These are phyloP conservation scores for Mucuna pruriens DNA, from an alignment of 306 rosid genomes.

Conservation along the genomic window DNA sequence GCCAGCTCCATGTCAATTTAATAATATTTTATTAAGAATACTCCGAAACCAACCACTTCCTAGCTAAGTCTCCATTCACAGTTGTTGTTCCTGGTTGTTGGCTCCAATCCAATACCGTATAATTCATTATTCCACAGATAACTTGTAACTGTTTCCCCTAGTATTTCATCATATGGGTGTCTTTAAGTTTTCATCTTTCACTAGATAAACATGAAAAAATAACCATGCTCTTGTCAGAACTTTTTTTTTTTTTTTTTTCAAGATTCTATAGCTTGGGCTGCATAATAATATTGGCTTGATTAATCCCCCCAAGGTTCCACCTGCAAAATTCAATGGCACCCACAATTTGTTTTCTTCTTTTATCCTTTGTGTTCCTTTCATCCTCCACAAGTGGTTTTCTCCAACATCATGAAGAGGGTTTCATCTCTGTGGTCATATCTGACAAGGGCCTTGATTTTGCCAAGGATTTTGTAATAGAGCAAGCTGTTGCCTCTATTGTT, in stretches of 20 bases:
- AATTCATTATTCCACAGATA: neutral
- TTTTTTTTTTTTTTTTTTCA: neutral
- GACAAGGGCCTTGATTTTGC: constrained; percentile 81
- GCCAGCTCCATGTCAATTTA: constrained; percentile 20
- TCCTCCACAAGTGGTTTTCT: constrained; percentile 35
- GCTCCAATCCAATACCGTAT: neutral
- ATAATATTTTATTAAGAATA: neutral
- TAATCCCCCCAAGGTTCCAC: constrained; percentile 46
- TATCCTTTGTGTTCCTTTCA: constrained; percentile 45
- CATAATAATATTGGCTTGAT: constrained; percentile 23
- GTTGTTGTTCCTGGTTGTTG: constrained; percentile 20
- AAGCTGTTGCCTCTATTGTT: constrained; percentile 63
- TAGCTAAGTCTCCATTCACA: neutral
- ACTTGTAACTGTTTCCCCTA: neutral
- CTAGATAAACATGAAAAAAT: neutral
- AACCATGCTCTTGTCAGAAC: constrained; percentile 1
- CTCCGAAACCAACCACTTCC: constrained; percentile 28
- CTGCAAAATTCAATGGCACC: constrained; percentile 46
- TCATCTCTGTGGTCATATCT: constrained; percentile 63
- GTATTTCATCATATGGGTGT: constrained; percentile 19
- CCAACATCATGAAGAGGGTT: constrained; percentile 61
- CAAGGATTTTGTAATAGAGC: constrained; percentile 66
- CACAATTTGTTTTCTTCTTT: constrained; percentile 28
- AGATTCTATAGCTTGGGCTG: neutral
- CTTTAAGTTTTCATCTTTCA: constrained; percentile 28